Base-by-base conservation (phyloP, 108 stramenopile species). In the Fragilariopsis cylindrus region DNA sequence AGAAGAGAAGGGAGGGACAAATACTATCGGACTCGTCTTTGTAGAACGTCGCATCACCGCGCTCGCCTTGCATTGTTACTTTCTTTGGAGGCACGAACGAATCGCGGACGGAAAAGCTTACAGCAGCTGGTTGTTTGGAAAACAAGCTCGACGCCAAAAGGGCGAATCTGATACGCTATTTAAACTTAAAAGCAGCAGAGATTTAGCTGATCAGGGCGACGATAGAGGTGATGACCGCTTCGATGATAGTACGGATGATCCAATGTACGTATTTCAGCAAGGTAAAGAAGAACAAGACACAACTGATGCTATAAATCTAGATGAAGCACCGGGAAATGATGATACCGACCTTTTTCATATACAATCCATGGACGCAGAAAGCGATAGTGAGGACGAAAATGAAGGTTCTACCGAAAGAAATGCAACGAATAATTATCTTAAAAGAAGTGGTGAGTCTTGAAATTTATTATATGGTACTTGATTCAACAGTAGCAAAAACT, bases 41-140 rank as follows among this genome's bases (percentile, higher is more conserved):
- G 84, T 84, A 0, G 76, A 90, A 49, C 68, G 77, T 45, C 77
- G 88, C 18, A 74, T 85, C 6, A 87, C 86, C n/a, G 88, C 86
- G 6, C 47, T 87, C 42, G 88, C 88, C 12, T 66, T 90, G 66
- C 65, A 72, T 16, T 69, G 80, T 15, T 87, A 87, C 53, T 87
- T 90, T 72, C 63, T 11, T 9, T 70, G 69, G 60, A 42, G 69
- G 53, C 45, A 70, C 12, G 7, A 55, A 56, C 62, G 40, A n/a
- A 63, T 63, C 4, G 13, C 4, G 3, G 62, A 63, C 45, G 7
- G 64, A 41, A 12, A 39, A 9, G 21, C 49, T 48, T 4, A 9
- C 12, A 50, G 49, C 5, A 50, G 16, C 16, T 52, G 67, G 67
- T 7, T 5, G n/a, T 63, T 63, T n/a, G 62, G 43, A 4, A 63